phyloP scores from a whole-genome alignment of 805 yeast species.

The Lipomyces yamadae region DNA sequence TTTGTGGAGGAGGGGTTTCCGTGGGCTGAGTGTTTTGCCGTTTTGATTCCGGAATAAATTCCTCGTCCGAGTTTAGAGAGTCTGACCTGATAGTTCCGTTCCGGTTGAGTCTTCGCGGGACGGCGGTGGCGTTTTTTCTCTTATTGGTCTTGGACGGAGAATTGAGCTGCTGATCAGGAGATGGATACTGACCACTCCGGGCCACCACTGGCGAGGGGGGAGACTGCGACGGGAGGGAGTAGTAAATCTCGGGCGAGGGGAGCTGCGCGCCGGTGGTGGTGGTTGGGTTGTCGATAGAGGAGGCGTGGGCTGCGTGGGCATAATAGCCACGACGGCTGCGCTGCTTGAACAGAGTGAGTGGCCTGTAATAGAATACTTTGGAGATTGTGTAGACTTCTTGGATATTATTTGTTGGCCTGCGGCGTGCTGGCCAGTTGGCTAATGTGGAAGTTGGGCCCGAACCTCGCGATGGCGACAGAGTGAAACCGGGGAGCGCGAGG shows the following conservation, averaged over 20 bases:
- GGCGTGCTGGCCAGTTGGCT: background rate
- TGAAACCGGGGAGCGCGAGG: too few relatives aligned
- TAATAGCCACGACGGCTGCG: slow-evolving; percentile 11
- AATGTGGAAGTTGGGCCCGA: background rate
- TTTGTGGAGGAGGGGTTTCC: slow-evolving; percentile 11
- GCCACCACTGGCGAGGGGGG: slow-evolving; percentile 32
- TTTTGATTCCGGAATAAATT: background rate
- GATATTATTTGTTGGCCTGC: background rate
- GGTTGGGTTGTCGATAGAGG: background rate
- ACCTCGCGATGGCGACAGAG: background rate
- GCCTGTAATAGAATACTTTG: background rate
- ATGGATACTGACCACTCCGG: slow-evolving; percentile 3
- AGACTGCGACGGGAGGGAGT: slow-evolving; percentile 29
- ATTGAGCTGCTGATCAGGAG: background rate
- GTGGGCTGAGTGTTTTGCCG: background rate
- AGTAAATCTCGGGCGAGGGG: slow-evolving; percentile 18
- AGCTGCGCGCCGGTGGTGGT: background rate
- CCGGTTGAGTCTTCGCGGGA: slow-evolving; percentile 29
- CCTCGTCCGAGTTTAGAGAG: slow-evolving; percentile 17
- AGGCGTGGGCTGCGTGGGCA: slow-evolving; percentile 13
- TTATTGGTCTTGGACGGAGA: background rate
- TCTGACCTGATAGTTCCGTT: slow-evolving; percentile 21
- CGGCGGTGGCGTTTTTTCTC: slow-evolving; percentile 6
- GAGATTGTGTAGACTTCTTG: background rate
- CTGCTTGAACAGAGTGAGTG: background rate